Conservation (phyloP, 805 yeast genomes). For the Yamadazyma laniorum region DNA sequence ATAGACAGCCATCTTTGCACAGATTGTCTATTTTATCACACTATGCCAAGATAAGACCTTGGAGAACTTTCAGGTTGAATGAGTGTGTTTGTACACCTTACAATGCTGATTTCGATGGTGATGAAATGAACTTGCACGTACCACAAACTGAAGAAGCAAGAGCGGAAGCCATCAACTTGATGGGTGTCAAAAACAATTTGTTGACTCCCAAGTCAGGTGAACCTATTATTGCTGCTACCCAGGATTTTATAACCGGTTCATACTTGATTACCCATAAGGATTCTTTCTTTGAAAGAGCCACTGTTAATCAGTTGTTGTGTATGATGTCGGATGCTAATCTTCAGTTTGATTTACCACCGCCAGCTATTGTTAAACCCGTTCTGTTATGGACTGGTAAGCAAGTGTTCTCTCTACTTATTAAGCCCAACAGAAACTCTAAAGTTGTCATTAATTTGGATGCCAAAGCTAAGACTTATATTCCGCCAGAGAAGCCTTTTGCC, state of each 20-base stretch:
- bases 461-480: conserved; percentile 82
- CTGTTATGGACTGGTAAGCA: conserved; percentile 98
- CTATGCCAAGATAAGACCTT: conserved; percentile 93
- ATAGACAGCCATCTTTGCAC: conserved; percentile 97
- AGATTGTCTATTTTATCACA: conserved; percentile 91
- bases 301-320: conserved; percentile 75
- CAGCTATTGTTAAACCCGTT: conserved; percentile 86
- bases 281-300: conserved; percentile 84
- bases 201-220: conserved; percentile 98
- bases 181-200: conserved; percentile 96
- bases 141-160: conserved; percentile 99
- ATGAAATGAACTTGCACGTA: conserved; percentile 97
- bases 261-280: conserved; percentile 91
- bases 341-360: conserved; percentile 94
- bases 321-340: conserved; percentile 94
- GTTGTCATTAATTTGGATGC: conserved; percentile 92
- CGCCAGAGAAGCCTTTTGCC: conserved; percentile 72
- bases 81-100: conserved; percentile 99
- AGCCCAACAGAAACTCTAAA: conserved; percentile 72
- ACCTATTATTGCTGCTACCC: conserved; percentile 99
- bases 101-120: conserved; percentile 99
- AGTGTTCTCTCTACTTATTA: conserved; percentile 81
- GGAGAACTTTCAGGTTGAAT: conserved; percentile 95
- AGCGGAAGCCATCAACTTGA: conserved; percentile 95
- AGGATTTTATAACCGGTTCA: conserved; percentile 97